Evolutionary conservation across 805 yeast genomes (phyloP), one percentile per base, ranked within the genome.

Genomic region (Torulaspora gathmanii): DNA sequence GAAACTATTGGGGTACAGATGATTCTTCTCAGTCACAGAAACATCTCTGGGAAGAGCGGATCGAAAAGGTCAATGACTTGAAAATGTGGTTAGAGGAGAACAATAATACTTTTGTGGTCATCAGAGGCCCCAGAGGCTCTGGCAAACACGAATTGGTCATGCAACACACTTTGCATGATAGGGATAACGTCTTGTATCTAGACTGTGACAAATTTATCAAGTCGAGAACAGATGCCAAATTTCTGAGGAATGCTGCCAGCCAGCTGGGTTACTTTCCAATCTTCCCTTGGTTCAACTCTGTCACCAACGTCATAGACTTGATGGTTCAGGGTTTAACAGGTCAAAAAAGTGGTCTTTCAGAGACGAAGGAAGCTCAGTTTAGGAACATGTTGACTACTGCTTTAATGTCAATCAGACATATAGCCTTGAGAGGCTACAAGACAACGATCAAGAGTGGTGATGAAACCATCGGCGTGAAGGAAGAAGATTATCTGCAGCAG

Each of bases 81-180:
- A 76, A 74, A 52, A 69, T 85, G 53, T 86, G 95, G 93, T 69
- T 93, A 5, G 81, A 80, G 46, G 99, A 93, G 63, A 90, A 89
- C 50, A 80, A 82, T n/a, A 83, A 85, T 61, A 87, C 97, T 1
- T 93, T 89, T 60, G 89, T 91, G 20, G 79, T 93, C 3, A 81
- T 93, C 2, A 79, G 82, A 50, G 99, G 99, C 10, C 98, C 99
- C 4, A 76, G 87, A 52, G 99, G 99, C 4, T 81, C 95, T n/a
- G 99, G 98, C 17, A 91, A 93, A 57, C 77, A 81, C 48, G 91
- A 82, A 48, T 68, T 88, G 48, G 89, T 91, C 4, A 67, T 83
- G 59, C 80, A 80, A 35, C 79, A 82, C 56, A 81, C 84, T 1
- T 70, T 87, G 36, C 68, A 72, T 38, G 78, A 72, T 23, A 77